Evolutionary conservation across 805 yeast genomes (phyloP).

Genomic region (Ogataea salicorniae): DNA sequence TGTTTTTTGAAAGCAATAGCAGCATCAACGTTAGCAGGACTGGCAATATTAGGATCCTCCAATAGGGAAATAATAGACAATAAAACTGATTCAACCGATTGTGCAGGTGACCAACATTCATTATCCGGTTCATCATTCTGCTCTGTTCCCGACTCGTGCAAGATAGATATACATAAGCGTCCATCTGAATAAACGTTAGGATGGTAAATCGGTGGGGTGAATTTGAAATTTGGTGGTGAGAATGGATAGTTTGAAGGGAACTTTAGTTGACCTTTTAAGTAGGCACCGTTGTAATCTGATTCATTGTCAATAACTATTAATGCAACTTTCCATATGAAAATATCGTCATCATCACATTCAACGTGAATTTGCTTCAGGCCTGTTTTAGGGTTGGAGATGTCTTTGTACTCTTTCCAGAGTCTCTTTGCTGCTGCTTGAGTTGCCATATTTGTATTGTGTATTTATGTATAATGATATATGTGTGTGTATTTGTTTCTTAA

Average conservation of each 20-base stretch:
- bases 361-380: conserved; percentile 37
- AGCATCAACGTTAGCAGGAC: conserved; percentile 97
- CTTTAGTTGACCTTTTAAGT: conserved; percentile 86
- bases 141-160: conserved; percentile 83
- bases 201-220: conserved; percentile 92
- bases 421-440: conserved; percentile 62
- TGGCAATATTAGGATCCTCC: conserved; percentile 89
- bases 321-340: conserved; percentile 75
- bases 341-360: conserved; percentile 51
- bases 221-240: conserved; percentile 88
- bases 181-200: conserved; percentile 97
- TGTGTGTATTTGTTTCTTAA: too few relatives aligned
- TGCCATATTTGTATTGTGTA: conserved; percentile 1
- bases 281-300: conserved; percentile 90
- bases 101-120: conserved; percentile 95
- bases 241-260: conserved; percentile 91
- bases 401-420: conserved; percentile 88
- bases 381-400: conserved; percentile 87
- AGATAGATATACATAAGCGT: conserved; percentile 84
- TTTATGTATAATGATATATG: too few relatives aligned
- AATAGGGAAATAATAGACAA: conserved; percentile 84
- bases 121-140: conserved; percentile 90
- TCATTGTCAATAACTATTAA: conserved; percentile 89
- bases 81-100: conserved; percentile 88
- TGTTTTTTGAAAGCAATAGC: conserved; percentile 89